Base-by-base conservation (phyloP, 1,284 basidiomycete species). In the Trichosporon sp. region DNA sequence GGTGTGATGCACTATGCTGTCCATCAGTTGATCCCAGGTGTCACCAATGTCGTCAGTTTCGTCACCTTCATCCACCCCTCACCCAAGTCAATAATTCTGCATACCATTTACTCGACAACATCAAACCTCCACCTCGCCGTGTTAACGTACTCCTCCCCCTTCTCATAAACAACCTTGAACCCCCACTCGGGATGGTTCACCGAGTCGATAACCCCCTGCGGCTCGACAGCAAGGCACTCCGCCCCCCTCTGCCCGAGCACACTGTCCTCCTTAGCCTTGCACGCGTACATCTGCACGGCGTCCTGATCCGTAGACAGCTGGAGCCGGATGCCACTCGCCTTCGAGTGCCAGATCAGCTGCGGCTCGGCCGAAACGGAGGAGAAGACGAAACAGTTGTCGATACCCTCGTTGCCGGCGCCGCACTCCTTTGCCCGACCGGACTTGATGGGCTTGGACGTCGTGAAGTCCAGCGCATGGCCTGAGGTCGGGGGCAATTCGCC, bases 301-400 rank as follows among this genome's bases (percentile, higher is more conserved):
- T 72, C 73, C 73, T 77, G 76, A 71, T 81, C 79, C 26, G 79
- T 81, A 48, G 65, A 59, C 14, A 81, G 64, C 14, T 40, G 69
- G 70, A 81, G 73, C 31, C 71, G 74, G 64, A 81, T 77, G 19
- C 79, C 79, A 2, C 77, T 78, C 35, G 73, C 70, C 10, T 73
- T 65, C 2, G 66, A 70, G 4, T 65, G 66, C 73, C 72, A 74
- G 19, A 75, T 64, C 4, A 80, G n/a, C n/a, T n/a, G n/a, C n/a
- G n/a, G n/a, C n/a, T n/a, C n/a, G n/a, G n/a, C n/a, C n/a, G n/a
- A n/a, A n/a, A n/a, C n/a, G n/a, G n/a, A n/a, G n/a, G n/a, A 76
- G 43, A 80, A 72, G 66, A 81, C 71, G 71, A 77, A 81, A 43
- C 78, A 79, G 74, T 81, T 79, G 70, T 81, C 79, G 69, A 81